A percentile compares a stretch with the other conserved stretches of the same genome.
Conservation (phyloP, 352 stramenopile species). For the Pythium monospermum region DNA sequence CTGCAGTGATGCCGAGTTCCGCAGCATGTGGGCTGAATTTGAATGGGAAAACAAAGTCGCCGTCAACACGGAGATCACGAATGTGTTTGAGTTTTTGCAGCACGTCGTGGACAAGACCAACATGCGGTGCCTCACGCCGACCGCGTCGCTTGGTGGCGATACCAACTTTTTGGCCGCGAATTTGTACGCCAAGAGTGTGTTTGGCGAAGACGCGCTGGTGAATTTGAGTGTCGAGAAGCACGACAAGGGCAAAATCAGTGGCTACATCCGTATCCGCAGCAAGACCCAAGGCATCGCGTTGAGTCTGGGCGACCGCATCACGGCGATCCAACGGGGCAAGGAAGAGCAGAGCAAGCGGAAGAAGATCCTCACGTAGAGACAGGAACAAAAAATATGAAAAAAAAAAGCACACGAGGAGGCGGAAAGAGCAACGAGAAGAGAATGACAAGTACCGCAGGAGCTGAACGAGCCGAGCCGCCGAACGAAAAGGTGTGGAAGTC, state of each 20-base stretch:
- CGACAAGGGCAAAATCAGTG: conserved; percentile 95
- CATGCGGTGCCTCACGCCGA: conserved; percentile 99
- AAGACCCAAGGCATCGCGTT: conserved; percentile 99
- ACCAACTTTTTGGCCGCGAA: conserved; percentile 94
- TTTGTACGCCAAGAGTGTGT: conserved; percentile 89
- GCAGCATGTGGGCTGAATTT: conserved; percentile 99
- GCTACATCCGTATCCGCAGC: conserved; percentile 99
- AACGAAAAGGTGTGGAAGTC: background rate
- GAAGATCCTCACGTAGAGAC: conserved; percentile 58
- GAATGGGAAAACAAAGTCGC: conserved; percentile 99
- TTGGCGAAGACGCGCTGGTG: conserved; percentile 98
- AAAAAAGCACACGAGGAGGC: no score
- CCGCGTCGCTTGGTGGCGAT: conserved; percentile 79
- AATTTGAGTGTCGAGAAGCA: conserved; percentile 99
- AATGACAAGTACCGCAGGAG: no score
- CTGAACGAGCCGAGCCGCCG: background rate
- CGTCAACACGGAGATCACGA: conserved; percentile 96
- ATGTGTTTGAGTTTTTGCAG: conserved; percentile 97
- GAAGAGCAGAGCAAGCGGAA: conserved; percentile 84
- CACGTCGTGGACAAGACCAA: conserved; percentile 99
- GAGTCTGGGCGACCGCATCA: conserved; percentile 98
- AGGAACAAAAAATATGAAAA: background rate
- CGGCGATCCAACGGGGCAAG: conserved; percentile 91
- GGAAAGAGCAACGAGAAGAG: no score
- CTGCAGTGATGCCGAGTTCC: conserved; percentile 96